phyloP scores from a whole-genome alignment of 495 filamentous ascomycete genomes.

The Daldinia vernicosa region DNA sequence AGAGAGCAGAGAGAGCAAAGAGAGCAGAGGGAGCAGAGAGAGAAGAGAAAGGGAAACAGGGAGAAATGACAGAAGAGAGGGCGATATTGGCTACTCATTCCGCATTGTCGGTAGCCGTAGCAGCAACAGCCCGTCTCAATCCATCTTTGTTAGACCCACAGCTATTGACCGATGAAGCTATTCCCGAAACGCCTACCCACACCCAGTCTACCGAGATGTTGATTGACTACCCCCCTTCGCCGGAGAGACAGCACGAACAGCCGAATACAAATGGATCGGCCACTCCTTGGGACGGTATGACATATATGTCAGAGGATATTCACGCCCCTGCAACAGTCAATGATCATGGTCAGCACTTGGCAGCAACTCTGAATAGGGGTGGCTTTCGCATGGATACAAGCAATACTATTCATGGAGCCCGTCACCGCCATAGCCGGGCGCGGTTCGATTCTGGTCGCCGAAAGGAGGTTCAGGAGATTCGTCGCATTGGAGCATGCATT shows the following conservation, averaged over 20 bases:
- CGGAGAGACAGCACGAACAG: constrained; percentile 20
- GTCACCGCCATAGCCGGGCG: constrained; percentile 62
- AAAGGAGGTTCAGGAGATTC: constrained; percentile 81
- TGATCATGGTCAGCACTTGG: constrained; percentile 37
- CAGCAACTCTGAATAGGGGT: constrained; percentile 46
- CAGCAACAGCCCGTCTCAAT: constrained; percentile 58
- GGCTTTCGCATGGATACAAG: constrained; percentile 55
- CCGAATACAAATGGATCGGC: constrained; percentile 5
- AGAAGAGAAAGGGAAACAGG: too few species aligned
- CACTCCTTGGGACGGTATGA: constrained; percentile 56
- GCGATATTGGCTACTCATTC: constrained; percentile 44
- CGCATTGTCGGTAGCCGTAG: constrained; percentile 55
- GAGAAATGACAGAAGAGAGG: too few species aligned
- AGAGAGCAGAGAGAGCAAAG: too few species aligned
- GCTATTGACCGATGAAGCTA: constrained; percentile 50
- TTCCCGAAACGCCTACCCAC: constrained; percentile 34
- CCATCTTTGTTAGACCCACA: constrained; percentile 60
- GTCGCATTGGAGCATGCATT: constrained; percentile 84
- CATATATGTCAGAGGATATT: constrained; percentile 52
- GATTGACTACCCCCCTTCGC: constrained; percentile 38
- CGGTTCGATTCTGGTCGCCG: constrained; percentile 73
- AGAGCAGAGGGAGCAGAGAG: too few species aligned
- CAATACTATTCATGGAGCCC: constrained; percentile 43
- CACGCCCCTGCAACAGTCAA: constrained; percentile 43
- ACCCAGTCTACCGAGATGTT: constrained; percentile 37